Base-by-base conservation (phyloP, 768 basidiomycete genomes). In the Hemileccinum impolitum region DNA sequence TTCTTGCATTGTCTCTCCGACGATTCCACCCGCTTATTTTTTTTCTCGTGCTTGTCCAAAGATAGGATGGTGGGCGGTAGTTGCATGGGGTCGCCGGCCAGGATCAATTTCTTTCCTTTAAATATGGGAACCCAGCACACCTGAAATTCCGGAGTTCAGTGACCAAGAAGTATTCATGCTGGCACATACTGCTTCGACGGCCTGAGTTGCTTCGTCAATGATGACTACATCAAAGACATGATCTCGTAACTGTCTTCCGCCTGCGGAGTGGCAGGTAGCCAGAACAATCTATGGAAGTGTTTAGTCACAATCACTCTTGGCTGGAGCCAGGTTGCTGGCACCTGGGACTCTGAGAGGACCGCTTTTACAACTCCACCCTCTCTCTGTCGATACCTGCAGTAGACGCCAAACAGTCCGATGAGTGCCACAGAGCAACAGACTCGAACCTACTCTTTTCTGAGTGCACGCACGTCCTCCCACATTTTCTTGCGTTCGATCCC, bases 191-290 rank as follows among this genome's bases (percentile, higher is more conserved):
- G 94, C 92, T 70, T 99, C 95, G 13, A 96, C 62, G 4, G 94
- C 95, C 66, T 98, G 96, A 0, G 96, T 97, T 0, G 96, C 96
- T 70, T 99, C 96, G 57, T 99, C 96, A 46, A 99, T 94, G 39
- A 99, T 87, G 11, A 94, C 82, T 0, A 95, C 87, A 62, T 99
- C 96, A 60, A 99, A 99, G 2, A 77, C 69, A 48, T 84, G 76
- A 51, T 85, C 81, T 37, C 79, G 76, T 7, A 98, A 69, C 55
- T 94, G 91, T 18, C 87, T 72, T 4, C 89, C 85, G 1, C 95
- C 96, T 6, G 95, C 81, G 12, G 92, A 89, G 72, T 98, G 94
- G 56, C 95, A 98, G 3, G 96, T 99, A 2, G 94, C 85, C 11
- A 98, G 69, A 1, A 98, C 90, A 35, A 98, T 76, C 86, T 90